These are phyloP conservation scores for Linanthus parryae DNA, from an alignment of 148 eudicot species.

Conservation along the genomic window DNA sequence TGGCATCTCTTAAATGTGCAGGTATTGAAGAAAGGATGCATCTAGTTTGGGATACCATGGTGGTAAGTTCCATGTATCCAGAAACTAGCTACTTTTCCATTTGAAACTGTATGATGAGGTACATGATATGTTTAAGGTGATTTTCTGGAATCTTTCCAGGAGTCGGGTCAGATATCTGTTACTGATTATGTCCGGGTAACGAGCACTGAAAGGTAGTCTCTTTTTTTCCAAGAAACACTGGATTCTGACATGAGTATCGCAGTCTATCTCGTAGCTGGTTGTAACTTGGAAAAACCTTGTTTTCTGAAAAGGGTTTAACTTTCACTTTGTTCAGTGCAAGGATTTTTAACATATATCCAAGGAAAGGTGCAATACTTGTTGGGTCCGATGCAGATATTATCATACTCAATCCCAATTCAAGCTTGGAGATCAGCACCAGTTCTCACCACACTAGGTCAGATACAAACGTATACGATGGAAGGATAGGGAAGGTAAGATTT, in stretches of 20 bases:
- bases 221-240: background rate
- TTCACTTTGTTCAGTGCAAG: conserved; percentile 48
- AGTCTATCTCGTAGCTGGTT: background rate
- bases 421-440: conserved; percentile 62
- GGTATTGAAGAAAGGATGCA: conserved; percentile 99
- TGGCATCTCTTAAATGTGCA: conserved; percentile 18
- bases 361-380: conserved; percentile 85
- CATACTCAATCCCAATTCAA: conserved; percentile 83
- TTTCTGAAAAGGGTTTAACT: background rate
- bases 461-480: conserved; percentile 88
- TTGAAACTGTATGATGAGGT: background rate
- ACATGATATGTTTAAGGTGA: background rate
- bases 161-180: conserved; percentile 80
- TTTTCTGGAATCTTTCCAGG: conserved; percentile 33
- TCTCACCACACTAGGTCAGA: conserved; percentile 73
- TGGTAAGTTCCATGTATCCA: conserved; percentile 46
- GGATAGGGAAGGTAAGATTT: conserved; percentile 72
- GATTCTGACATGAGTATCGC: background rate
- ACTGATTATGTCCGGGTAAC: conserved; percentile 89
- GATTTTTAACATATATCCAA: conserved; percentile 87
- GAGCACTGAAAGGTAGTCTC: conserved; percentile 83
- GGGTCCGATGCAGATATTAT: conserved; percentile 99
- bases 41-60: conserved; percentile 90
- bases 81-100: background rate
- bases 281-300: background rate